phyloP scores from a whole-genome alignment of 2,329 filamentous ascomycete species.

The Ophiostoma tasmaniense region DNA sequence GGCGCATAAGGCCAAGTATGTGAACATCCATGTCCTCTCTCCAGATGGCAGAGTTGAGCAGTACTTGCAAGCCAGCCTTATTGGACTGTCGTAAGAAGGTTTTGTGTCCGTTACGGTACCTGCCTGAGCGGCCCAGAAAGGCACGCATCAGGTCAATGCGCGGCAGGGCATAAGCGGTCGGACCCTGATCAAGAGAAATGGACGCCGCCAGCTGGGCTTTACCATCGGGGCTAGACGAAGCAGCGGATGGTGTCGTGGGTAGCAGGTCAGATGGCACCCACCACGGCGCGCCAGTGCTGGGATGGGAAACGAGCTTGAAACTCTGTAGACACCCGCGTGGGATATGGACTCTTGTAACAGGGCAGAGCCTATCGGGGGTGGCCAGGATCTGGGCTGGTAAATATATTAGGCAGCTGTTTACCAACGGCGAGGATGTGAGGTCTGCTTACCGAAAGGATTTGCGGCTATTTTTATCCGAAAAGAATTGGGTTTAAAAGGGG shows the following conservation, averaged over 20 bases:
- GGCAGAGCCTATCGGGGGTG: conserved; percentile 15
- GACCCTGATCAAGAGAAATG: background rate
- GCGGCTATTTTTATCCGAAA: conserved; percentile 51
- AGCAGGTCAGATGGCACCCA: conserved; percentile 38
- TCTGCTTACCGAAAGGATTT: conserved; percentile 53
- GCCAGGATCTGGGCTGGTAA: conserved; percentile 38
- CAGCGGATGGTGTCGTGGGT: background rate
- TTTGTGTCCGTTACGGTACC: conserved; percentile 15
- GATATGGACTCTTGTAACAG: conserved; percentile 16
- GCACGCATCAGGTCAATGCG: conserved; percentile 28
- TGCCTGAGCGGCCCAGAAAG: conserved; percentile 20
- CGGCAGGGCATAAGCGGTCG: conserved; percentile 27
- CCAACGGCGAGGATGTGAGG: no score
- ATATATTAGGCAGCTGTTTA: background rate
- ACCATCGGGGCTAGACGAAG: no score
- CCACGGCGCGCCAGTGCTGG: conserved; percentile 45
- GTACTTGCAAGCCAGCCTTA: background rate
- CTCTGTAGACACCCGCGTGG: conserved; percentile 51
- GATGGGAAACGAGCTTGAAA: conserved; percentile 49
- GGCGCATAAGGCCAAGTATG: conserved; percentile 43
- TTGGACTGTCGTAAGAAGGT: conserved; percentile 8
- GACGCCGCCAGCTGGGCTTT: background rate
- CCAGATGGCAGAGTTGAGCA: conserved; percentile 31
- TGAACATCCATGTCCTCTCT: conserved; percentile 48
- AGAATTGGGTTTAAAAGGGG: conserved; percentile 22